Conservation (phyloP, 768 basidiomycete genomes). For the Lanmaoa rubissima region DNA sequence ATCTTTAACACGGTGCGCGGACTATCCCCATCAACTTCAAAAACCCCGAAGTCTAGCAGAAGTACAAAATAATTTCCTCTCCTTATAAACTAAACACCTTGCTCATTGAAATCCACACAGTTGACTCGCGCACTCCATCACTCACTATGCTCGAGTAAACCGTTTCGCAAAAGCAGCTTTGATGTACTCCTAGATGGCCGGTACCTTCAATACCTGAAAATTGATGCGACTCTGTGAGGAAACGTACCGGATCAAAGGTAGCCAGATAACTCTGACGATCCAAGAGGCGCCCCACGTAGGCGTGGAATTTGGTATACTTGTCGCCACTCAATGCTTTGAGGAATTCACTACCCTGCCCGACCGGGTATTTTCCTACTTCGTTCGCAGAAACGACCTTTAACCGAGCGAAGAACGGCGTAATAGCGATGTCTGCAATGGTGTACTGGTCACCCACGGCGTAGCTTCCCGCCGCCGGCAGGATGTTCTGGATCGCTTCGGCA, state of each 20-base stretch:
- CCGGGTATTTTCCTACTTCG: conserved; percentile 50
- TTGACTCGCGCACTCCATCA: neutral
- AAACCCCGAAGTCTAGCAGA: too few relatives aligned
- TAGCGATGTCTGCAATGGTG: conserved; percentile 61
- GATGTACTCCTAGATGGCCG: conserved; percentile 12
- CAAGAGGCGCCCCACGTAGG: conserved; percentile 48
- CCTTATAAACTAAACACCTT: neutral
- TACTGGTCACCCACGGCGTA: conserved; percentile 35
- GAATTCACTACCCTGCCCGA: conserved; percentile 46
- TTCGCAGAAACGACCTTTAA: conserved; percentile 43
- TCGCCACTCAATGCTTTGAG: conserved; percentile 38
- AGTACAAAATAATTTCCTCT: neutral
- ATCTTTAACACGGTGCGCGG: neutral
- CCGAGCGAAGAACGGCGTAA: conserved; percentile 62
- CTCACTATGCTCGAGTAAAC: conserved; percentile 6
- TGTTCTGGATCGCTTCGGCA: conserved; percentile 48
- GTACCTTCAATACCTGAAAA: neutral
- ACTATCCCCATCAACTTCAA: neutral
- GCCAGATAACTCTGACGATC: conserved; percentile 51
- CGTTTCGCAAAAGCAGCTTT: neutral
- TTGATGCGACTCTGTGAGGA: too few relatives aligned
- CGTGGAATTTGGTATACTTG: conserved; percentile 49
- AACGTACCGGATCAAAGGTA: conserved; percentile 55
- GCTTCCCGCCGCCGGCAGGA: conserved; percentile 42
- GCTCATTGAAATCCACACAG: neutral